Percentiles rank a stretch among this genome's conserved stretches.
These are phyloP conservation scores for Cryphonectria parasitica DNA, from an alignment of 2,329 filamentous ascomycete species.

Conservation along the genomic window DNA sequence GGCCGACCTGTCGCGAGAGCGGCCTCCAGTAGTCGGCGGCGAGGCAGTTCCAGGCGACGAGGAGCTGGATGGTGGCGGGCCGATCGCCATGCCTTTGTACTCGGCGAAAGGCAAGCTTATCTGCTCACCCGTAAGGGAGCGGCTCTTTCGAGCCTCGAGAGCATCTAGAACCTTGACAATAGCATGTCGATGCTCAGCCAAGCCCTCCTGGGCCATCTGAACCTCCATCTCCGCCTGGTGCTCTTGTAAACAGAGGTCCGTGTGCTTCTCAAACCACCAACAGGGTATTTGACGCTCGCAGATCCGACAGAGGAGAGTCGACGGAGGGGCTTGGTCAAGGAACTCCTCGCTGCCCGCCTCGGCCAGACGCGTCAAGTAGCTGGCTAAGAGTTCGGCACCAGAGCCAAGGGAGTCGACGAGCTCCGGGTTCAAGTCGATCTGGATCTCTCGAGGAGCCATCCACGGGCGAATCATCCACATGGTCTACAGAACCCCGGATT, in stretches of 20 bases:
- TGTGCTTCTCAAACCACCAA: conserved; percentile 99
- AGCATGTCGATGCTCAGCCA: conserved; percentile 89
- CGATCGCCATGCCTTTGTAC: conserved; percentile 87
- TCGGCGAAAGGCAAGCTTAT: conserved; percentile 65
- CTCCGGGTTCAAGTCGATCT: conserved; percentile 87
- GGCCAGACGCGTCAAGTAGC: conserved; percentile 87
- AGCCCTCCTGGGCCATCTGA: conserved; percentile 88
- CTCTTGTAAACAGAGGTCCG: conserved; percentile 92
- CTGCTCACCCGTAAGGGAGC: conserved; percentile 61
- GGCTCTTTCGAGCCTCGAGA: conserved; percentile 76
- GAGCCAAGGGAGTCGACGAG: conserved; percentile 94
- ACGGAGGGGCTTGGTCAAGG: conserved; percentile 75
- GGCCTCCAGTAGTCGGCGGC: conserved; percentile 70
- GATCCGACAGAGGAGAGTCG: conserved; percentile 90
- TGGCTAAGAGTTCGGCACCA: conserved; percentile 90
- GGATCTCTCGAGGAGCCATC: conserved; percentile 85
- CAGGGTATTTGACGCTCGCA: conserved; percentile 96
- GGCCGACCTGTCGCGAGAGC: conserved; percentile 70
- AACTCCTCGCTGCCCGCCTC: conserved; percentile 80
- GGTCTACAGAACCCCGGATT: conserved; percentile 61
- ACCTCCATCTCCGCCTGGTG: conserved; percentile 98
- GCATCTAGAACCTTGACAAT: conserved; percentile 96
- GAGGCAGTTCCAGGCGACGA: conserved; percentile 75
- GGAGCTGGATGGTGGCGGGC: conserved; percentile 70
- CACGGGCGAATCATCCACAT: conserved; percentile 99